phyloP scores from a whole-genome alignment of 148 eudicot genomes.

The Camellia japonica region DNA sequence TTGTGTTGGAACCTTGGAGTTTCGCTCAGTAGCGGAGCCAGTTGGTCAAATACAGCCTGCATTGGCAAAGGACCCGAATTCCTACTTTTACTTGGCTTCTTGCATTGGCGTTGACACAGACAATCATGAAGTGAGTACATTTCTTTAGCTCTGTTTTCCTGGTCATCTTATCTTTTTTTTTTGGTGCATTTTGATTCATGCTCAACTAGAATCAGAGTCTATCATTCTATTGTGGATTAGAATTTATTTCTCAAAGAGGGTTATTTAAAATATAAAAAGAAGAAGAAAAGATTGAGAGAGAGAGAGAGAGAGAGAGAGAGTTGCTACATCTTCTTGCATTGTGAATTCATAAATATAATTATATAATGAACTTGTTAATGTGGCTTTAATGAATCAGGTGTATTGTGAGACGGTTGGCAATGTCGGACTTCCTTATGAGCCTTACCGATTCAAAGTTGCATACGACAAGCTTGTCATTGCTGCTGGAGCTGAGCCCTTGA shows the following conservation, averaged over 20 bases:
- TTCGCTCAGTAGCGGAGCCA: slow-evolving; percentile 85
- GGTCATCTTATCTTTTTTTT: too few relatives aligned
- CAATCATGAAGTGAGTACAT: slow-evolving; percentile 65
- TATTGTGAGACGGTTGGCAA: slow-evolving; percentile 64
- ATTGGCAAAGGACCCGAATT: slow-evolving; percentile 68
- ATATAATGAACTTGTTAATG: not conserved
- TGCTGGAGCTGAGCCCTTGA: slow-evolving; percentile 80
- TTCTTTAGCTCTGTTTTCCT: not conserved
- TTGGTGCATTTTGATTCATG: too few relatives aligned
- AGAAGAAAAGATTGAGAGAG: too few relatives aligned
- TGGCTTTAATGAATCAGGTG: slow-evolving; percentile 42
- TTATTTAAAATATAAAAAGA: too few relatives aligned
- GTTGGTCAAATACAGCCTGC: slow-evolving; percentile 72
- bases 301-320: too few relatives aligned
- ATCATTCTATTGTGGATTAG: too few relatives aligned
- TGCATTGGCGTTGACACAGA: slow-evolving; percentile 61
- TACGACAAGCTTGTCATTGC: slow-evolving; percentile 95
- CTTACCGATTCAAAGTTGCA: slow-evolving; percentile 71
- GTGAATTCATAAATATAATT: not conserved
- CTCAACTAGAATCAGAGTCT: too few relatives aligned
- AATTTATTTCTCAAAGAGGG: too few relatives aligned
- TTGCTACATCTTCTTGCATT: not conserved
- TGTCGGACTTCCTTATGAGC: slow-evolving; percentile 38
- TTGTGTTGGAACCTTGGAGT: slow-evolving; percentile 88
- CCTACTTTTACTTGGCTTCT: slow-evolving; percentile 73